phyloP scores from a whole-genome alignment of 768 basidiomycete species.

The Suillus spraguei region DNA sequence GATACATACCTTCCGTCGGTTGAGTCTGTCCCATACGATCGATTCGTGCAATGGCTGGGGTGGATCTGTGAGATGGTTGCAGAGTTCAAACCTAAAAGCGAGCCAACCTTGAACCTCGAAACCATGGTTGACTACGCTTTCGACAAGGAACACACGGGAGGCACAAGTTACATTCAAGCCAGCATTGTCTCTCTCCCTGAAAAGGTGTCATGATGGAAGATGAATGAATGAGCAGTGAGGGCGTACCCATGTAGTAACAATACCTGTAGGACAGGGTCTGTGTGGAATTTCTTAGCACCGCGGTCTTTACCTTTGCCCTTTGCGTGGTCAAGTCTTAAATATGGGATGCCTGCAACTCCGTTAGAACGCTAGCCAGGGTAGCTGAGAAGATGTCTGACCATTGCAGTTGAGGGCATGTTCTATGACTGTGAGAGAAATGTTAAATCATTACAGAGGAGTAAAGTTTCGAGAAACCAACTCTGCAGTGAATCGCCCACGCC shows the following conservation, averaged over 20 bases:
- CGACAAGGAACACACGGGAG: conserved; percentile 75
- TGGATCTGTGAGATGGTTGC: not conserved
- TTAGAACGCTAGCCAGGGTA: conserved; percentile 1
- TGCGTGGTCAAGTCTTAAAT: conserved; percentile 72
- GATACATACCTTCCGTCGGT: conserved; percentile 68
- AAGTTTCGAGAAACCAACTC: conserved; percentile 47
- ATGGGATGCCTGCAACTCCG: conserved; percentile 52
- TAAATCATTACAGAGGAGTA: conserved; percentile 12
- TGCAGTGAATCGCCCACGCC: conserved; percentile 86
- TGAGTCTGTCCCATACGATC: conserved; percentile 82
- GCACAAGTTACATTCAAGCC: conserved; percentile 83
- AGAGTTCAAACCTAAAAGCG: conserved; percentile 5
- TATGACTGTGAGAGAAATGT: conserved; percentile 56
- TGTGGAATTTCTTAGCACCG: conserved; percentile 70
- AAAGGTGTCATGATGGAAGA: conserved; percentile 2
- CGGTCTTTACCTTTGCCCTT: conserved; percentile 49
- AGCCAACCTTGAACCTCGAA: conserved; percentile 81
- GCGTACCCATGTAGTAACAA: conserved; percentile 80
- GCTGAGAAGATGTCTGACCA: conserved; percentile 35
- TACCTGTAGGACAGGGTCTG: conserved; percentile 67
- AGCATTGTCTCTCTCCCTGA: conserved; percentile 83
- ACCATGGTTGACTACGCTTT: conserved; percentile 85
- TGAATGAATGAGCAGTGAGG: not conserved
- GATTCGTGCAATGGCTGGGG: conserved; percentile 83
- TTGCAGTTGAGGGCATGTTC: conserved; percentile 70